These are phyloP conservation scores for Saccharomyces hybrid DNA, from an alignment of 1,139 yeast genomes.

Conservation along the genomic window DNA sequence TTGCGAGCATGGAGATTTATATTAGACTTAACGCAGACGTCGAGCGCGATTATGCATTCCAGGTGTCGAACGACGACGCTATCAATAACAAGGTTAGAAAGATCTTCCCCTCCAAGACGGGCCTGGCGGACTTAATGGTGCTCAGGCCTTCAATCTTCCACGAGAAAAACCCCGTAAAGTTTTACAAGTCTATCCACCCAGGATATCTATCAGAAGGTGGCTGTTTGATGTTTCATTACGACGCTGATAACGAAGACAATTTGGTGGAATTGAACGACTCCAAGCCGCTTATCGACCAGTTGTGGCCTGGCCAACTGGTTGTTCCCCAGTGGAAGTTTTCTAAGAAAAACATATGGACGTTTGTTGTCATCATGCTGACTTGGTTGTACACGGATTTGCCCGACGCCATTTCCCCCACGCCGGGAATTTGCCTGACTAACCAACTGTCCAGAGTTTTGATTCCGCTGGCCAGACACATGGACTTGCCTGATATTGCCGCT, in stretches of 20 bases:
- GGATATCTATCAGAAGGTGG: conserved; percentile 85
- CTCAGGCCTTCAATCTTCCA: conserved; percentile 76
- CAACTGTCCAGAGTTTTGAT: conserved; percentile 40
- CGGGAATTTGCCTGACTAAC: conserved; percentile 75
- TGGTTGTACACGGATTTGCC: conserved; percentile 96
- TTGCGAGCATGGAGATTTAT: conserved; percentile 50
- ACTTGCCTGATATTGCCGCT: conserved; percentile 36
- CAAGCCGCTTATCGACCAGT: conserved; percentile 47
- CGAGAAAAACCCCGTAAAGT: conserved; percentile 54
- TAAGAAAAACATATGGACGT: conserved; percentile 39
- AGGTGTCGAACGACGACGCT: conserved; percentile 48
- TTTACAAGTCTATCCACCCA: conserved; percentile 63
- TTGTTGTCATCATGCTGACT: conserved; percentile 40
- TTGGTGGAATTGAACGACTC: conserved; percentile 39
- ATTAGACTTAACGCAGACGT: conserved; percentile 76
- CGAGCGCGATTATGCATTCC: conserved; percentile 88
- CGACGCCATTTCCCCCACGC: conserved; percentile 80
- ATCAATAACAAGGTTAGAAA: conserved; percentile 48
- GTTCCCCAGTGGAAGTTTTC: conserved; percentile 72
- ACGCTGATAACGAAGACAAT: conserved; percentile 43
- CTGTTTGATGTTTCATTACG: conserved; percentile 57
- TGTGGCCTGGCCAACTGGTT: conserved; percentile 87
- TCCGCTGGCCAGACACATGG: conserved; percentile 32
- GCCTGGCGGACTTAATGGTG: conserved; percentile 47
- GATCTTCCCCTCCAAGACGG: conserved; percentile 43